Evolutionary conservation across 805 yeast genomes (phyloP), one percentile per base, ranked within the genome.

Genomic region (Zygosaccharomyces gambellarensis): DNA sequence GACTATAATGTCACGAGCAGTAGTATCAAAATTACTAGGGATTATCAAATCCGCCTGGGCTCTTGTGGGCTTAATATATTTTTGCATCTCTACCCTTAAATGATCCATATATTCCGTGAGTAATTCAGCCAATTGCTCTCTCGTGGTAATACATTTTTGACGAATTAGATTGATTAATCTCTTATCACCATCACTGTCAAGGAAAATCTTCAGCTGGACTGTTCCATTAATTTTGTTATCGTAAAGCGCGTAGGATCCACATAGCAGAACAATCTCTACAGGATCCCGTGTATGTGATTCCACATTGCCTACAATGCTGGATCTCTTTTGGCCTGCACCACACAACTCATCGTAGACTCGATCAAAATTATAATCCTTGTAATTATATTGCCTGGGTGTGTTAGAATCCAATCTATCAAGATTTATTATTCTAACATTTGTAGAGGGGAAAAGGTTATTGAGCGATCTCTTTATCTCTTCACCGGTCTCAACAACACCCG

Each of bases 141-240:
- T 43, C 6, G 34, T 51, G 2, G 47, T 46, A 4, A 56, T 54
- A 1, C 51, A 45, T 19, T 48, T 45, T 10, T 55, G 47, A 9
- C 51, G 70, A 42, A 87, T 83, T 85, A 94, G 81, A 55, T 95
- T 77, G n/a, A 88, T 82, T 36, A 90, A 70, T 47, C 97, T 70
- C 4, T 85, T 81, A 65, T 90, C 98, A 1, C 92, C 81, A 66
- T 90, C 97, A 53, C 89, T 78, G 56, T 87, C 94, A 12, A 90
- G 74, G 58, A 84, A 90, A 2, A 90, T 80, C 60, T 81, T 84
- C 55, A 90, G 71, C 1, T 80, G 73, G 0, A 90, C 82, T 60
- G 76, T 52, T 9, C 71, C 70, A 31, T 86, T 68, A 9, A 90
- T 65, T 17, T 71, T 71, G 40, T 70, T 68, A 62, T 87, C 83